Base-by-base conservation (phyloP, 495 filamentous ascomycete species). In the Chaetomium tenue region DNA sequence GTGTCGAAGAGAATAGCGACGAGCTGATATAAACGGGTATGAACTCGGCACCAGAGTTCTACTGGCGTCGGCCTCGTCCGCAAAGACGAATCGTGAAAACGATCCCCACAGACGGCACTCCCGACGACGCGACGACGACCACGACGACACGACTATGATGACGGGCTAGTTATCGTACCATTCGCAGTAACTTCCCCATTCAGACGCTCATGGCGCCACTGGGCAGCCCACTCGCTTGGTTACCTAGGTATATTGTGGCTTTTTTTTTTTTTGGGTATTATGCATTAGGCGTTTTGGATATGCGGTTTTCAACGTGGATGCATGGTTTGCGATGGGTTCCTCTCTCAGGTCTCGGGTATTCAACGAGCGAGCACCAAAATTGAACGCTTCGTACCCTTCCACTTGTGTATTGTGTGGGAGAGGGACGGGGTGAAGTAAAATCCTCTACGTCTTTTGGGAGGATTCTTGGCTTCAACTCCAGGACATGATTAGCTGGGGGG, bases 1-100 rank as follows among this genome's bases (percentile, higher is more conserved):
- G 91, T 71, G 86, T 86, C 18, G 88, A 86, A 23, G 85, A 82
- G 58, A 87, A 88, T 40, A 86, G 83, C 65, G 91, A 95, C 73
- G 90, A 91, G 68, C 75, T 93, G 69, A 81, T 92, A 68, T 92
- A 75, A 28, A 44, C 20, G 22, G 9, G 16, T 22, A 47, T 26
- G 22, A 7, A 16, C 22, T 25, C 18, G 3, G 9, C 5, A 20
- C 3, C 16, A 22, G 8, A 8, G 18, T 50, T 50, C 18, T 20
- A n/a, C 46, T 20, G 46, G n/a, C 18, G 18, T 23, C 16, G 18
- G 46, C 13, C 16, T 44, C 40, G 40, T 4, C 13, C 40, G 40
- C 11, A 15, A 44, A 44, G 33, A 11, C 33, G 33, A 18, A 44
- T 44, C 11, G 13, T 11, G 13, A 44, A 15, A 18, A 18, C 40